Base-by-base conservation (phyloP, 495 filamentous ascomycete species). In the Penicillium coprophilum region DNA sequence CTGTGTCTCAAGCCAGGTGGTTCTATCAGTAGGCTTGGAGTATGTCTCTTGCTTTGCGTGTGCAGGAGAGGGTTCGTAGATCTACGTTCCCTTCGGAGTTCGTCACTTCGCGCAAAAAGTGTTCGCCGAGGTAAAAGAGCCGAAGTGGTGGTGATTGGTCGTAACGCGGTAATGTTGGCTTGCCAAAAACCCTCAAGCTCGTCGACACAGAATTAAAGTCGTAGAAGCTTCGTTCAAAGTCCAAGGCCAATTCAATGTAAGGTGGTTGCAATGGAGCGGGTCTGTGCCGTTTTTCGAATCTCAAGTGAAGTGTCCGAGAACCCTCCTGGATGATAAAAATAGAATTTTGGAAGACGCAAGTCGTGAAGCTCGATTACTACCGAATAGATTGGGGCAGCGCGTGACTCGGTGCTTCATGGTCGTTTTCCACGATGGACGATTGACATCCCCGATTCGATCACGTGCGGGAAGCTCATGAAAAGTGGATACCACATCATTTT, bases 401-500 rank as follows among this genome's bases (percentile, higher is more conserved):
- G 32, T 46, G 52, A 19, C 34, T 50, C 19, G n/a, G 20, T 10
- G 17, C 28, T 47, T 20, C 45, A 47, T 46, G 24, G 41, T 38
- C 13, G 52, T 54, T 54, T 54, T 54, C 52, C 43, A 34, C 15
- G 48, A 39, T 51, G 15, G 13, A 21, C 50, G 34, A 52, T 46
- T 46, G 52, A 38, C 52, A 54, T 38, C 52, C 43, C 31, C 52
- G 41, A 54, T 40, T 52, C 15, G 17, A 52, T 54, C 52, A 54
- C 52, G 52, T 54, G 52, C 27, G 8, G 27, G 27, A 54, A 57
- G 39, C 55, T 50, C 28, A 45, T 43, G 12, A 17, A 7, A 24
- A 21, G 20, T 20, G 19, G 27, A 13, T 19, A 46, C 32, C 8
- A 24, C 52, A 24, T 5, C 8, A 6, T 28, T 17, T 27, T 50